Evolutionary conservation across 805 yeast species (phyloP).

Genomic region (Diddensiella santjacobensis): DNA sequence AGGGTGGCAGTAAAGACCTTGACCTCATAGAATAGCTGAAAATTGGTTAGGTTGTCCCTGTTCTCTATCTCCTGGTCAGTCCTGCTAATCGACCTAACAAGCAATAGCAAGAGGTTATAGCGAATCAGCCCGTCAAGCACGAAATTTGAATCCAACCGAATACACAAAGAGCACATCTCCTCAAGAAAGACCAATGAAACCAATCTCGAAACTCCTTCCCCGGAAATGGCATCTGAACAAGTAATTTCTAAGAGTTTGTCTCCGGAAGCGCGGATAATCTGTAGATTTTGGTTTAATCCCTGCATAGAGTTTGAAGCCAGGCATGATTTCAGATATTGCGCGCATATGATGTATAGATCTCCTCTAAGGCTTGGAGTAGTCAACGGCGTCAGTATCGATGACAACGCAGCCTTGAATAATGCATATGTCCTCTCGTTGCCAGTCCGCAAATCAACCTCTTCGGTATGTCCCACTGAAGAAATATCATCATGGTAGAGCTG

Average conservation of each 20-base stretch:
- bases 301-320: constrained; percentile 4
- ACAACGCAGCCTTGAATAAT: constrained; percentile 67
- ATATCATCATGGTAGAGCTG: constrained; percentile 53
- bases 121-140: constrained; percentile 58
- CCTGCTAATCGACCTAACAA: constrained; percentile 64
- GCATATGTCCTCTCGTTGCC: constrained; percentile 52
- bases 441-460: constrained; percentile 4
- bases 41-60: constrained; percentile 4
- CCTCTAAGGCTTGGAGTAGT: constrained; percentile 68
- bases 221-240: constrained; percentile 73
- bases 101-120: constrained; percentile 59
- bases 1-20: constrained; percentile 72
- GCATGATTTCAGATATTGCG: constrained; percentile 49
- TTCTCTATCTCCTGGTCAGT: constrained; percentile 59
- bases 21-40: constrained; percentile 59
- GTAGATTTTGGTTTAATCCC: constrained; percentile 44
- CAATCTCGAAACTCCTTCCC: constrained; percentile 72
- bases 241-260: constrained; percentile 63
- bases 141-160: constrained; percentile 48
- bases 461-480: constrained; percentile 1
- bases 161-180: constrained; percentile 54
- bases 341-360: constrained; percentile 71
- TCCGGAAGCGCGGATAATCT: constrained; percentile 52
- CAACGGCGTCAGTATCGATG: constrained; percentile 67
- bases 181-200: constrained; percentile 76